Percentiles rank a stretch among this genome's conserved stretches.
Evolutionary conservation across 441 rosid genomes (phyloP).

Genomic region (Biscutella laevigata): DNA sequence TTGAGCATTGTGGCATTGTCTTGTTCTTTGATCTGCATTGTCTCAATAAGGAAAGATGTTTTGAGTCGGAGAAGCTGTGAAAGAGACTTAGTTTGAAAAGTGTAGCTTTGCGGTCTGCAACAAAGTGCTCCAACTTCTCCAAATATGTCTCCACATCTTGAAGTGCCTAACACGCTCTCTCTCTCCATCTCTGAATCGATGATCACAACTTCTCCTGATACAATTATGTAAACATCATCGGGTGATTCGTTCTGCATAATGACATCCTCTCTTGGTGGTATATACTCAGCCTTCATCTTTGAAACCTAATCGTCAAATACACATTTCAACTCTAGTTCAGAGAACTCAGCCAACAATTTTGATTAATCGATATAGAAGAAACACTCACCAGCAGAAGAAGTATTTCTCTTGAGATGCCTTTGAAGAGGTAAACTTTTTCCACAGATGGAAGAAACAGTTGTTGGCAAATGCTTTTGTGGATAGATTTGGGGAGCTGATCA

Average conservation of each 20-base stretch:
- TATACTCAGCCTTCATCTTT: slow-evolving; percentile 59
- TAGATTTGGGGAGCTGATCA: slow-evolving; percentile 67
- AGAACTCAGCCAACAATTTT: neutral
- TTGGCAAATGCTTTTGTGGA: slow-evolving; percentile 56
- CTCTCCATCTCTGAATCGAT: slow-evolving; percentile 49
- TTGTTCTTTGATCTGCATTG: slow-evolving; percentile 54
- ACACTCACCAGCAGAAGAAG: slow-evolving; percentile 40
- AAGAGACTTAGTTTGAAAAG: slow-evolving; percentile 65
- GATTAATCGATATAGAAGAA: neutral
- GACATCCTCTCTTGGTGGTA: slow-evolving; percentile 66
- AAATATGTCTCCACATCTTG: slow-evolving; percentile 60
- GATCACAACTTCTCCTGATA: slow-evolving; percentile 58
- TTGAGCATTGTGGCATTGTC: slow-evolving; percentile 56
- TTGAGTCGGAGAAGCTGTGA: slow-evolving; percentile 74
- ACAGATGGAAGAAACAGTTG: slow-evolving; percentile 56
- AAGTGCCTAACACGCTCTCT: slow-evolving; percentile 45
- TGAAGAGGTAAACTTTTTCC: slow-evolving; percentile 49
- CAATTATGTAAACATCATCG: slow-evolving; percentile 58
- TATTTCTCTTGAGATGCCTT: slow-evolving; percentile 38
- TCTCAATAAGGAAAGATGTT: slow-evolving; percentile 49
- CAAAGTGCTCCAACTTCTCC: slow-evolving; percentile 85
- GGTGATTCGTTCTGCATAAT: slow-evolving; percentile 52
- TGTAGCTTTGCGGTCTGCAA: slow-evolving; percentile 53
- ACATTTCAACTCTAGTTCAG: too few species aligned
- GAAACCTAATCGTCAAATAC: slow-evolving; percentile 36